Percentiles rank a stretch among this genome's conserved stretches.
These are phyloP conservation scores for Penicillium steckii DNA, from an alignment of 495 filamentous ascomycete species.

Conservation along the genomic window DNA sequence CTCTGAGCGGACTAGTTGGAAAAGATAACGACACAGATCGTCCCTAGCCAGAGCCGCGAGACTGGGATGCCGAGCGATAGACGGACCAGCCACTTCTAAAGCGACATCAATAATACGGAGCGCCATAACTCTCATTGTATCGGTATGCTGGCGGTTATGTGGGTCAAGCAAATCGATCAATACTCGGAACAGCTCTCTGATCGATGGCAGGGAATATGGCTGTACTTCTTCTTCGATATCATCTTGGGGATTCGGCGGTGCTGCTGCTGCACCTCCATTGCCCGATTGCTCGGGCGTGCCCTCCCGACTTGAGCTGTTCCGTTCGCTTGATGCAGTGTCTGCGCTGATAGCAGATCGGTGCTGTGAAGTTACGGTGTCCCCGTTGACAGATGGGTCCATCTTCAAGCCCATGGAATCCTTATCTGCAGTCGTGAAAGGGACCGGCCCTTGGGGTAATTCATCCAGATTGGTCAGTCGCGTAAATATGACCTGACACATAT, in stretches of 20 bases:
- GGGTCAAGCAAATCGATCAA: constrained; percentile 94
- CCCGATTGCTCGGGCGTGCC: constrained; percentile 32
- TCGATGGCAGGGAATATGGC: constrained; percentile 91
- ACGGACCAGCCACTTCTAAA: constrained; percentile 92
- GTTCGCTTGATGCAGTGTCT: constrained; percentile 37
- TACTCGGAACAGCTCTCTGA: constrained; percentile 89
- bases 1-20: constrained; percentile 94
- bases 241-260: constrained; percentile 40
- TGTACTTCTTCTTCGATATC: constrained; percentile 57
- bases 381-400: constrained; percentile 87
- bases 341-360: constrained; percentile 44
- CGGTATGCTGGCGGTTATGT: constrained; percentile 85
- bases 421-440: constrained; percentile 49
- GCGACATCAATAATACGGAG: constrained; percentile 96
- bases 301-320: constrained; percentile 35
- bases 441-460: constrained; percentile 60
- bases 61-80: constrained; percentile 90
- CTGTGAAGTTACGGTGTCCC: constrained; percentile 54
- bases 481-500: constrained; percentile 98
- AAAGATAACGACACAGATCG: constrained; percentile 89
- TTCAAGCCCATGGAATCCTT: constrained; percentile 61
- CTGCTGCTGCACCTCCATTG: constrained; percentile 41
- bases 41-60: constrained; percentile 88
- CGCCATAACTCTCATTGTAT: constrained; percentile 96
- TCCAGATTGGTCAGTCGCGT: constrained; percentile 83